Base-by-base conservation (phyloP, 73 alveolate species). In the Paramecium primaurelia region DNA sequence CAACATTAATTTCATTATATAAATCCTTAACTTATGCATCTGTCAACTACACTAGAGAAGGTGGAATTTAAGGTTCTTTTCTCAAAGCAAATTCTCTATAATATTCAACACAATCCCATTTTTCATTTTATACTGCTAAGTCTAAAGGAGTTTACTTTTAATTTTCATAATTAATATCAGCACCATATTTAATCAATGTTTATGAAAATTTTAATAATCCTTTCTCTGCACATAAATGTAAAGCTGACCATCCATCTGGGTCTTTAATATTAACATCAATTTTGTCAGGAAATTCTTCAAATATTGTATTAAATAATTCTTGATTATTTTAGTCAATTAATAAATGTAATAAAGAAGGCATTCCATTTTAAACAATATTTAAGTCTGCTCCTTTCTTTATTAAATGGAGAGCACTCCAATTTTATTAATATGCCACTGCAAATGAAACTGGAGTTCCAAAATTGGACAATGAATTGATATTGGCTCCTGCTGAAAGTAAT, bases 161-260 rank as follows among this genome's bases (percentile, higher is more conserved):
- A 28, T 87, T 60, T 64, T 64, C 64, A 25, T 87, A 87, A 59
- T 87, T 64, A 2, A 77, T 60, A 20, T 87, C 87, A 1, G 93
- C 93, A 7, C 93, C 93, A 30, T 59, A 11, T 60, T 87, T 77
- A 14, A 87, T 64, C n/a, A 87, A 37, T 9, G 86, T 60, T 11
- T 59, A 40, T 59, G 71, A 59, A 87, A 42, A 87, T 40, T 73
- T 38, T 22, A 87, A 49, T 26, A 64, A 22, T 34, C 93, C 93
- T 68, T 87, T 87, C 28, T 87, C 93, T 9, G 93, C 93, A 64
- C 93, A 87, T 54, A 87, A 87, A 25, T 87, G 73, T 64, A 87
- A 87, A 45, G 86, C 88, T 30, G 88, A 64, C 93, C 93, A 87
- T 36, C 93, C 93, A 20, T 59, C 36, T n/a, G 64, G 93, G 71